Evolutionary conservation across 1,284 basidiomycete genomes (phyloP), one percentile per base, ranked within the genome.

Genomic region (Rhodotorula glutinis): DNA sequence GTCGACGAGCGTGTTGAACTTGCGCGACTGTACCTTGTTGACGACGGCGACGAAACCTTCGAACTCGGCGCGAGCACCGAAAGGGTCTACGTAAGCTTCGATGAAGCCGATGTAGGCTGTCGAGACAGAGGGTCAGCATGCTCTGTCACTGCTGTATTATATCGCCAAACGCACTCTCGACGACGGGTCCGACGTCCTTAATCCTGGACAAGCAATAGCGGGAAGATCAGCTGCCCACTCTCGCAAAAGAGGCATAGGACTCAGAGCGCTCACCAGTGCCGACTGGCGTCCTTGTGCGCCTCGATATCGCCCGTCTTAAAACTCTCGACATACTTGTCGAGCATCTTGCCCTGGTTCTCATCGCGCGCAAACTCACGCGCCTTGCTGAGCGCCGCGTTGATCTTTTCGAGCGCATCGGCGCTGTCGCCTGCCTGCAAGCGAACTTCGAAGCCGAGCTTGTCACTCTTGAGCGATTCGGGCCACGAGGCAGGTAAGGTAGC

Each of bases 21-120:
- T 68, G n/a, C 25, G 27, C 19, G 52, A 55, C 56, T 68, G 54
- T 30, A 61, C 66, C 52, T 64, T 64, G 66, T 71, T 69, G 57
- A 92, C 91, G 71, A 91, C 87, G 9, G 90, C 90, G 40, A 89
- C 90, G 78, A 92, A 92, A 44, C 89, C 90, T 84, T 92, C 89
- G 89, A 89, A 92, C 77, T 92, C 90, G 0, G 90, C 90, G 10
- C 78, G 72, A 2, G 75, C 74, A 2, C 79, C 78, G 17, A 74
- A 76, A 13, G 62, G 91, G 76, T 92, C 90, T 25, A 91, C 87
- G 69, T 92, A 92, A 30, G 43, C 25, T 29, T 62, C 60, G 53
- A 62, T 62, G 60, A 62, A 55, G 7, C 46, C 47, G 47, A 49
- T 33, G 55, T 63, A 23, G 29, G 33, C 41, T n/a, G 60, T n/a